Conservation (phyloP, 1,139 yeast genomes). For the Cylindricascospora bacillispora region DNA sequence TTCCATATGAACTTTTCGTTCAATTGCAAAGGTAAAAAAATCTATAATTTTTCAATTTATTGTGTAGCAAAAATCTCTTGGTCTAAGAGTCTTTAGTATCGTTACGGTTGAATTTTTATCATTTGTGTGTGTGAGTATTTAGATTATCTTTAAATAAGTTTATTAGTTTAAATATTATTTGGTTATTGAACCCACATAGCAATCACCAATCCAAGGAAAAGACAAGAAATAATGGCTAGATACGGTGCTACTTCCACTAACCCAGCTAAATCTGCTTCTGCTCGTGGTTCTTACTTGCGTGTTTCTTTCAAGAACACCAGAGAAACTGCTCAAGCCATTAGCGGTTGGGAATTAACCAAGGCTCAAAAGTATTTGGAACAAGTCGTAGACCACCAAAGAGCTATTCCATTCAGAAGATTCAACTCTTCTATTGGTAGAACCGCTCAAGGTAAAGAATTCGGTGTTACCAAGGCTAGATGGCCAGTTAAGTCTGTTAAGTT, state of each 20-base stretch:
- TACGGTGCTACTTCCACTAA: constrained; percentile 98
- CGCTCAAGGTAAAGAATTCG: constrained; percentile 99
- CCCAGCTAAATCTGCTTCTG: constrained; percentile 99
- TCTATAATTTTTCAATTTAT: too few species aligned
- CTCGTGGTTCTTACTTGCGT: constrained; percentile 99
- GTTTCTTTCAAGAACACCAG: constrained; percentile 99
- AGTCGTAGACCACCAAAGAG: constrained; percentile 97
- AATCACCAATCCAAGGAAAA: background rate
- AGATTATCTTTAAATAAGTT: too few species aligned
- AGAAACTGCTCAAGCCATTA: constrained; percentile 97
- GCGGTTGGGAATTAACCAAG: constrained; percentile 93
- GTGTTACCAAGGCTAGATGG: constrained; percentile 99
- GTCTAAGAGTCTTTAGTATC: too few species aligned
- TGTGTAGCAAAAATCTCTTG: too few species aligned
- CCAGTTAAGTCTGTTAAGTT: constrained; percentile 98
- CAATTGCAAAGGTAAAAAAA: too few species aligned
- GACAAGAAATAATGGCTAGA: constrained; percentile 53
- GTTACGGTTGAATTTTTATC: too few species aligned
- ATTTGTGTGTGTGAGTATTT: too few species aligned
- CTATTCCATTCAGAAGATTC: constrained; percentile 98
- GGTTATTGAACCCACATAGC: too few species aligned
- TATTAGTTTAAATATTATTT: too few species aligned
- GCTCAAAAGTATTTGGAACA: constrained; percentile 95
- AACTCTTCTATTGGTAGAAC: constrained; percentile 97
- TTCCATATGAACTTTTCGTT: too few species aligned